A percentile compares a stretch with the other conserved stretches of the same genome.
These are phyloP conservation scores for Fusarium ambrosium DNA, from an alignment of 2,329 filamentous ascomycete genomes.

Conservation along the genomic window DNA sequence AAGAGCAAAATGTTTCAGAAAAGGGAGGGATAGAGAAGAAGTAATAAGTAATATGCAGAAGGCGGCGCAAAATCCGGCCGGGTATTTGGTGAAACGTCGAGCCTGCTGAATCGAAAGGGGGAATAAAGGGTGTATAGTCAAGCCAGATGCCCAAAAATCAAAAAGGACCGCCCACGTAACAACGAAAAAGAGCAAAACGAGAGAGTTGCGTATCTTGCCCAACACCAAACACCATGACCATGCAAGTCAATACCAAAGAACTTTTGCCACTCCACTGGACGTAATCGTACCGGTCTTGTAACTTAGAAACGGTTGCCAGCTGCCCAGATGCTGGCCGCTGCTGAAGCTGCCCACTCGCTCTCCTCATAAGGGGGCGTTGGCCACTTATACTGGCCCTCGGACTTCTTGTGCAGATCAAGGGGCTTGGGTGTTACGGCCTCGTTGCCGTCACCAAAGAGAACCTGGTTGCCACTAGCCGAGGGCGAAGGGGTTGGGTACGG, in stretches of 20 bases:
- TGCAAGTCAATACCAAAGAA: conserved; percentile 44
- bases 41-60: conserved; percentile 41
- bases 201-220: conserved; percentile 39
- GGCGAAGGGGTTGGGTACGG: conserved; percentile 78
- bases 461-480: conserved; percentile 85
- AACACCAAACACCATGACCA: conserved; percentile 50
- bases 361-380: conserved; percentile 97
- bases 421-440: conserved; percentile 77
- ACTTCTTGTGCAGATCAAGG: conserved; percentile 74
- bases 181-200: conserved; percentile 31
- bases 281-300: conserved; percentile 39
- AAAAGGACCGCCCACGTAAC: conserved; percentile 40
- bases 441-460: conserved; percentile 77
- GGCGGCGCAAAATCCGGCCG: conserved; percentile 40
- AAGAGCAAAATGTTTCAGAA: conserved; percentile 39
- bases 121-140: conserved; percentile 48
- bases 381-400: conserved; percentile 77
- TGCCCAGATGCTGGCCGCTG: conserved; percentile 85
- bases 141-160: conserved; percentile 44
- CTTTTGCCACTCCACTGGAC: conserved; percentile 45
- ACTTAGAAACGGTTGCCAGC: conserved; percentile 73
- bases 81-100: conserved; percentile 47
- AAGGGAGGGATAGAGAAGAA: conserved; percentile 39
- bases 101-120: conserved; percentile 45
- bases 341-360: conserved; percentile 88